Conservation (phyloP, 2,329 filamentous ascomycete genomes). For the Sporothrix luriei region DNA sequence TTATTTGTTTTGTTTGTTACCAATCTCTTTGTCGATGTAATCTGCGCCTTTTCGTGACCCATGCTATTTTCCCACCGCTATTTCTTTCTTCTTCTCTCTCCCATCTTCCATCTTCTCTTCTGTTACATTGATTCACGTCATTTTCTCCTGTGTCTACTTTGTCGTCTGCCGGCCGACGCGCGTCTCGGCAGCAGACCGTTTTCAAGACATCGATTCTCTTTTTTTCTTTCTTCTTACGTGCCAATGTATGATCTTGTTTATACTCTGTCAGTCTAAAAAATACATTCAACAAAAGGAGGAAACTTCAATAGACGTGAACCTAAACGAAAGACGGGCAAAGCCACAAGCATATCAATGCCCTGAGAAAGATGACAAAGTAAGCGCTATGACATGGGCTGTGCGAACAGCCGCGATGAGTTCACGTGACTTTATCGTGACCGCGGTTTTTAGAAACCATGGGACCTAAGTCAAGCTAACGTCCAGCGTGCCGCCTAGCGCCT, state of each 20-base stretch:
- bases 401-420: no score
- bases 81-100: conserved; percentile 8
- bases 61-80: neutral
- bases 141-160: neutral
- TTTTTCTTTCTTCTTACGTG: neutral
- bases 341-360: no score
- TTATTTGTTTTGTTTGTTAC: neutral
- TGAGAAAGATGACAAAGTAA: no score
- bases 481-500: conserved; percentile 5
- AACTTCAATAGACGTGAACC: neutral
- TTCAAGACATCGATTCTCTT: neutral
- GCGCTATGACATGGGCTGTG: no score
- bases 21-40: neutral
- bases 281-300: neutral
- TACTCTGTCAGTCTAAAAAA: neutral
- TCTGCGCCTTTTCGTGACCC: conserved; percentile 15
- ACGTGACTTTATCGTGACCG: no score
- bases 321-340: neutral
- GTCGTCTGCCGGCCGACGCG: neutral
- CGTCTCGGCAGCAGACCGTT: neutral
- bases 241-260: conserved; percentile 14
- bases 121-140: neutral
- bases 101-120: neutral
- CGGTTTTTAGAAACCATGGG: no score
- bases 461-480: no score